Evolutionary conservation across 257 asterid genomes (phyloP).

Genomic region (Solanum pimpinellifolium): DNA sequence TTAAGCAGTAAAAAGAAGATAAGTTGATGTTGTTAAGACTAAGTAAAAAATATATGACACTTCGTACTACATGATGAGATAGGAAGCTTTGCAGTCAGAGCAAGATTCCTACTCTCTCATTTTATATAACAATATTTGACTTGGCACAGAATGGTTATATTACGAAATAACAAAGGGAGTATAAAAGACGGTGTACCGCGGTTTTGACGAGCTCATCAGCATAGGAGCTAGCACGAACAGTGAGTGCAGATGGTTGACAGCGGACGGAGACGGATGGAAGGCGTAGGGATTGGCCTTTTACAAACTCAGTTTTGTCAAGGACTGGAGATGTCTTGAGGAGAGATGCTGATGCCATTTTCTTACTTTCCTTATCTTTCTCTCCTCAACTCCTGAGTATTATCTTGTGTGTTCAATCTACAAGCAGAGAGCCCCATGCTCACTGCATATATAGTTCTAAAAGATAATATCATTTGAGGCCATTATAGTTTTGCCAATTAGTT

Average conservation of each 20-base stretch:
- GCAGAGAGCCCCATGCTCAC: background rate
- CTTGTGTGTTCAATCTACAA: background rate
- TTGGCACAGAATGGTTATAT: background rate
- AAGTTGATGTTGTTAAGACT: background rate
- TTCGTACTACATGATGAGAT: background rate
- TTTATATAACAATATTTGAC: background rate
- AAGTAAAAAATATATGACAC: background rate
- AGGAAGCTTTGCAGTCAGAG: background rate
- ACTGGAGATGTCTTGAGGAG: constrained; percentile 57
- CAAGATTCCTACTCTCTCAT: background rate
- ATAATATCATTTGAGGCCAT: constrained; percentile 29
- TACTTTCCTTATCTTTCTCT: background rate
- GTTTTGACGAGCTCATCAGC: constrained; percentile 61
- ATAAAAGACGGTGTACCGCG: constrained; percentile 25
- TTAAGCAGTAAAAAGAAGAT: background rate
- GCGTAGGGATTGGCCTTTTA: constrained; percentile 38
- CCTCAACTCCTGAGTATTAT: background rate
- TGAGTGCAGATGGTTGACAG: constrained; percentile 27
- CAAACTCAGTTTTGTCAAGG: constrained; percentile 54
- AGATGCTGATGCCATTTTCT: constrained; percentile 57
- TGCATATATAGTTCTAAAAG: constrained; percentile 1
- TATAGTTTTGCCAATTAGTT: constrained; percentile 17
- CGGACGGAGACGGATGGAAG: constrained; percentile 26
- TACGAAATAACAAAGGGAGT: background rate
- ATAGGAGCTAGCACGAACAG: constrained; percentile 41